Conservation (phyloP, 306 rosid genomes). For the Senna siamea region DNA sequence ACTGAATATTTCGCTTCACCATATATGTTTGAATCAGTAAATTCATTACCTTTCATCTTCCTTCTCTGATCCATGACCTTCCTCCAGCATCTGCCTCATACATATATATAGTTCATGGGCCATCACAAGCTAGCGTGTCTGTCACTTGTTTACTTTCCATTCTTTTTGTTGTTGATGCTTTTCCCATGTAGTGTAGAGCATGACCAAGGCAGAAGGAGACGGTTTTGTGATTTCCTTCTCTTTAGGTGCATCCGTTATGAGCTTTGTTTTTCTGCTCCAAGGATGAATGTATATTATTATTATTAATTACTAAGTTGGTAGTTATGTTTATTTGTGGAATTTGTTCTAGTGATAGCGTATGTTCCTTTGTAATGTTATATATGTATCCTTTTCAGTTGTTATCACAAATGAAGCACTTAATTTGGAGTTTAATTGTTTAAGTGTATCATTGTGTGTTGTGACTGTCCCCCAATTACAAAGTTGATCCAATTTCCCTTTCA, state of each 20-base stretch:
- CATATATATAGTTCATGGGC: neutral
- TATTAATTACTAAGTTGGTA: constrained; percentile 17
- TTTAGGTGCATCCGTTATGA: constrained; percentile 40
- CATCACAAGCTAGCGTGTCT: neutral
- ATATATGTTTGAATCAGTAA: neutral
- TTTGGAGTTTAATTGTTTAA: neutral
- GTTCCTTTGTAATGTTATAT: constrained; percentile 4
- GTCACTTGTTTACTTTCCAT: neutral
- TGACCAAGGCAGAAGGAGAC: constrained; percentile 57
- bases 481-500: constrained; percentile 18
- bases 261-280: constrained; percentile 56
- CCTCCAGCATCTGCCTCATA: constrained; percentile 35
- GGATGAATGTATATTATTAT: constrained; percentile 43
- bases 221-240: constrained; percentile 58
- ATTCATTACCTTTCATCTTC: too few relatives aligned
- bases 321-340: constrained; percentile 5
- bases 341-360: neutral
- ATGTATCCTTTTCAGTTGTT: constrained; percentile 24
- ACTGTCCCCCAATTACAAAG: neutral
- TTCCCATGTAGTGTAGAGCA: constrained; percentile 23
- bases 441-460: neutral
- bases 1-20: too few relatives aligned
- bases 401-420: constrained; percentile 1
- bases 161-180: neutral
- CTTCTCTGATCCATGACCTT: neutral